Evolutionary conservation across 306 rosid genomes (phyloP).

Genomic region (Albizia julibrissin): DNA sequence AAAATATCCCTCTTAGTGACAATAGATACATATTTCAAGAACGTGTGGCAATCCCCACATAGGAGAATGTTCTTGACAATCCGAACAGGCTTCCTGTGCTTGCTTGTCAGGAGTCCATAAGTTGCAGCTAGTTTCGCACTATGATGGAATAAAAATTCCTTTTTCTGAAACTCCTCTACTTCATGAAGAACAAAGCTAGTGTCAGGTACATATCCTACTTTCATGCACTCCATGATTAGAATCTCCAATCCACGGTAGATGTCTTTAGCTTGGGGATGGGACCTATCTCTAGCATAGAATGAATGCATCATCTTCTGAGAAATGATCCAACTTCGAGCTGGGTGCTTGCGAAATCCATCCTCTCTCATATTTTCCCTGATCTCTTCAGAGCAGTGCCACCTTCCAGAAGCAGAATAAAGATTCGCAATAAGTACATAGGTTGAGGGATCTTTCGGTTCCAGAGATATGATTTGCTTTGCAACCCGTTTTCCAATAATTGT

Average conservation of each 20-base stretch:
- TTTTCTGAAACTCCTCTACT: conserved; percentile 83
- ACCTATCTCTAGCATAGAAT: conserved; percentile 79
- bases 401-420: conserved; percentile 83
- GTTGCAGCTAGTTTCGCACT: conserved; percentile 82
- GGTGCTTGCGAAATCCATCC: conserved; percentile 73
- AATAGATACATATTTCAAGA: conserved; percentile 71
- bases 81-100: conserved; percentile 65
- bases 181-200: conserved; percentile 87
- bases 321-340: conserved; percentile 78
- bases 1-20: conserved; percentile 63
- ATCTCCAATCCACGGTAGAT: conserved; percentile 76
- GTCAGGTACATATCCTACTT: conserved; percentile 81
- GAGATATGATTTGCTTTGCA: conserved; percentile 55
- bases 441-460: conserved; percentile 76
- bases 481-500: conserved; percentile 59
- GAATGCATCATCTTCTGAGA: conserved; percentile 64
- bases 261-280: conserved; percentile 78
- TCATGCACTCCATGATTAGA: conserved; percentile 75
- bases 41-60: conserved; percentile 89
- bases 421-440: conserved; percentile 76
- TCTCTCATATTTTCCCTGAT: conserved; percentile 70
- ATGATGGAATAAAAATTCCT: conserved; percentile 71
- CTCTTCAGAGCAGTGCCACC: conserved; percentile 81
- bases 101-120: conserved; percentile 66
- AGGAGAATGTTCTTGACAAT: conserved; percentile 74